Evolutionary conservation across 1,139 yeast species (phyloP).

Genomic region (Groenewaldozyma auringiensis): DNA sequence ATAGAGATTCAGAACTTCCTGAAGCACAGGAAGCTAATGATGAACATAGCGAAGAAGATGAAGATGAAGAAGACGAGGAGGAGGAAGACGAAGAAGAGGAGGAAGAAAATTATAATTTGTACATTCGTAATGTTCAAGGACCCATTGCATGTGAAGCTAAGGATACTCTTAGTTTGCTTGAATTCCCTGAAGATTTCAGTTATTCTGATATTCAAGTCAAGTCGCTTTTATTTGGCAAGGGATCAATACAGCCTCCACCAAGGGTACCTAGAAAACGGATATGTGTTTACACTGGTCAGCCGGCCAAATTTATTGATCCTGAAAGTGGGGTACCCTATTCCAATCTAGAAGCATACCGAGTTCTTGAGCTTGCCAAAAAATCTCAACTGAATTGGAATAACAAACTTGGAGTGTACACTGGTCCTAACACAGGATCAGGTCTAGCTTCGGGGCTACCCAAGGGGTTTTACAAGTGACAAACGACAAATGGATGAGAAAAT

Average conservation of each 20-base stretch:
- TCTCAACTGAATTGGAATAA: constrained; percentile 69
- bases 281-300: constrained; percentile 72
- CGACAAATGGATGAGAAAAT: background rate
- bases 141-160: constrained; percentile 20
- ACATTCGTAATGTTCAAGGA: constrained; percentile 21
- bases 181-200: constrained; percentile 25
- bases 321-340: constrained; percentile 72
- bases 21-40: constrained; percentile 24
- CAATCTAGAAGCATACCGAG: constrained; percentile 68
- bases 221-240: constrained; percentile 50
- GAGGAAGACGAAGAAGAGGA: constrained; percentile 5
- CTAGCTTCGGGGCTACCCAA: constrained; percentile 89
- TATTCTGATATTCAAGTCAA: constrained; percentile 35
- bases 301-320: constrained; percentile 83
- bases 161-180: constrained; percentile 23
- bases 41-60: constrained; percentile 5
- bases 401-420: constrained; percentile 60
- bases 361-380: constrained; percentile 58
- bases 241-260: constrained; percentile 31
- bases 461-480: constrained; percentile 42
- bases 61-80: constrained; percentile 6
- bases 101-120: constrained; percentile 5
- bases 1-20: constrained; percentile 9
- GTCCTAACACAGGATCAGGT: constrained; percentile 41
- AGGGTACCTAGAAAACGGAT: constrained; percentile 18